Percentiles rank a stretch among this genome's conserved stretches.
These are phyloP conservation scores for Podochytrium sp. DNA, from an alignment of 192 early-diverging fungal genomes.

Conservation along the genomic window DNA sequence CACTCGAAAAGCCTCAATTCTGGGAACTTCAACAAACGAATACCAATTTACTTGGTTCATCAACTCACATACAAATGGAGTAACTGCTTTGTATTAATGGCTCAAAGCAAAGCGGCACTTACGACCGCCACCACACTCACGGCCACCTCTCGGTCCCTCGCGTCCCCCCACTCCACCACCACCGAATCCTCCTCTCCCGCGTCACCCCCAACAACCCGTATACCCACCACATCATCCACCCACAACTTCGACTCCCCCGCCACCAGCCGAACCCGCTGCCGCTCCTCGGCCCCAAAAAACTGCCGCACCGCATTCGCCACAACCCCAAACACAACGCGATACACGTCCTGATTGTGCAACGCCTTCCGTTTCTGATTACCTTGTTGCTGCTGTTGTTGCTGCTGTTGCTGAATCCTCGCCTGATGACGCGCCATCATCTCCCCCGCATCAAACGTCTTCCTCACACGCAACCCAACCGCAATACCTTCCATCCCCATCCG, in stretches of 20 bases:
- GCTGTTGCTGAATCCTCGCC: neutral
- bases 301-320: neutral
- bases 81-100: no score
- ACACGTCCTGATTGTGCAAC: neutral
- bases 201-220: neutral
- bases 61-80: no score
- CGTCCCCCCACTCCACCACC: constrained; percentile 22
- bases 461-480: neutral
- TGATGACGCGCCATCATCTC: neutral
- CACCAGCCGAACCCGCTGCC: neutral
- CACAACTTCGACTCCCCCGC: neutral
- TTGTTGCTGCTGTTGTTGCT: neutral
- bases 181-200: neutral
- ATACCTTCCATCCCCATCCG: constrained; percentile 3
- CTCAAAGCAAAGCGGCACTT: neutral
- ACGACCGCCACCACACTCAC: constrained; percentile 10
- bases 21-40: no score
- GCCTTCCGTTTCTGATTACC: neutral
- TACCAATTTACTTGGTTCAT: no score
- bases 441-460: neutral
- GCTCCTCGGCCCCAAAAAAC: neutral
- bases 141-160: neutral
- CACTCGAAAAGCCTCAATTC: no score
- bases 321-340: neutral
- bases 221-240: neutral